Percentiles rank a stretch among this genome's conserved stretches.
Conservation (phyloP, 2,329 filamentous ascomycete species). For the Alternaria brassicae region DNA sequence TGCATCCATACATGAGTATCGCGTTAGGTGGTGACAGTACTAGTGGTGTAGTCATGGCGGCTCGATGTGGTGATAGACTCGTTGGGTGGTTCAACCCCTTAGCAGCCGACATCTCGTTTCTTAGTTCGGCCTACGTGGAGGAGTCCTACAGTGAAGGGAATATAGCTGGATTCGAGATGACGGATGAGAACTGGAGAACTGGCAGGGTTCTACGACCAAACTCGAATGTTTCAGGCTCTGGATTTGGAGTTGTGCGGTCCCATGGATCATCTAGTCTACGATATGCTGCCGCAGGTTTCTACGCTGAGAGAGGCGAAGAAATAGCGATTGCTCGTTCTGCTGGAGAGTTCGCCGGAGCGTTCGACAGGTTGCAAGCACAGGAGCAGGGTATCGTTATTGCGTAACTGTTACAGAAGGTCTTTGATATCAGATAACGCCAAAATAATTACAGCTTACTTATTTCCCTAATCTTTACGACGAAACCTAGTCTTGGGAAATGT, state of each 20-base stretch:
- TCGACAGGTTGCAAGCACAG: neutral
- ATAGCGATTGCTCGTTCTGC: neutral
- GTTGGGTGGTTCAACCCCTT: slow-evolving; percentile 1
- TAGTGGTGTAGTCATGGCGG: neutral
- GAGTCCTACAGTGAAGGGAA: neutral
- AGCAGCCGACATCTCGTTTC: neutral
- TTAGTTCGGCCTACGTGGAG: neutral
- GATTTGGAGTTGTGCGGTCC: neutral
- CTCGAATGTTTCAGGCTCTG: neutral
- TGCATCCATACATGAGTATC: neutral
- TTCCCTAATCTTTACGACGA: slow-evolving; percentile 39
- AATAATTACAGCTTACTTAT: slow-evolving; percentile 14
- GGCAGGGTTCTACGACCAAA: neutral
- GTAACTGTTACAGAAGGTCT: neutral
- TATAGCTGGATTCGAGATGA: neutral
- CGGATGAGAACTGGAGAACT: neutral
- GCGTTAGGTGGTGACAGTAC: neutral
- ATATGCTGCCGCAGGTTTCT: neutral
- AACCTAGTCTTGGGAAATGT: slow-evolving; percentile 53
- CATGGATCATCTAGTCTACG: neutral
- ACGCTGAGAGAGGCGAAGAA: neutral
- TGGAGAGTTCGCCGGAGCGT: neutral
- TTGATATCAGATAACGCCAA: neutral
- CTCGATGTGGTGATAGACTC: neutral
- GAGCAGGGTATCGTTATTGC: neutral